These are phyloP conservation scores for Periconia sp. DNA, from an alignment of 2,329 filamentous ascomycete genomes.

Conservation along the genomic window DNA sequence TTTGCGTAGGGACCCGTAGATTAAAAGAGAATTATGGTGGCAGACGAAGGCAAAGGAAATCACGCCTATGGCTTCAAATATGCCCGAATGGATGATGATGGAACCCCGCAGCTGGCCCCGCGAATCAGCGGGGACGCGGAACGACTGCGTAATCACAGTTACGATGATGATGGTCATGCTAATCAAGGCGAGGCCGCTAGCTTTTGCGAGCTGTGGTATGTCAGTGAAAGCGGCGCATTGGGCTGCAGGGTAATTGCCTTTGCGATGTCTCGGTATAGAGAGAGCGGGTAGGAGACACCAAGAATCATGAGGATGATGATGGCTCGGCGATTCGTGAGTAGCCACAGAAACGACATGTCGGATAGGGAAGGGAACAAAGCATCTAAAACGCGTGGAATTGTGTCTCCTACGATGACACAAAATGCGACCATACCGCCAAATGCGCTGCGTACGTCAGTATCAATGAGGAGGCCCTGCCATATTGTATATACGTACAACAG, in stretches of 20 bases:
- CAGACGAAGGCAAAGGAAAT: slow-evolving; percentile 89
- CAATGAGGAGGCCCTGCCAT: neutral
- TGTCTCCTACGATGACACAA: slow-evolving; percentile 95
- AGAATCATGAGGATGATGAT: slow-evolving; percentile 89
- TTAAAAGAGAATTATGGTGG: slow-evolving; percentile 95
- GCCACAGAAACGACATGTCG: slow-evolving; percentile 76
- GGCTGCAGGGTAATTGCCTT: slow-evolving; percentile 59
- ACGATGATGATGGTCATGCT: slow-evolving; percentile 92
- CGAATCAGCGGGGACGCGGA: slow-evolving; percentile 72
- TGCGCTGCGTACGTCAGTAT: slow-evolving; percentile 59
- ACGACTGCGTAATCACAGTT: slow-evolving; percentile 85
- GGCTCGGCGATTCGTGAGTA: slow-evolving; percentile 80
- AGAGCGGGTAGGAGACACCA: slow-evolving; percentile 87
- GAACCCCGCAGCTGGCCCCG: slow-evolving; percentile 74
- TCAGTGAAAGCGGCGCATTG: slow-evolving; percentile 36
- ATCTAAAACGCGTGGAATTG: slow-evolving; percentile 86
- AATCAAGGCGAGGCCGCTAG: slow-evolving; percentile 87
- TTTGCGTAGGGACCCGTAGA: slow-evolving; percentile 92
- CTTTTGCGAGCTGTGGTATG: slow-evolving; percentile 79
- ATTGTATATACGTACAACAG: slow-evolving; percentile 70
- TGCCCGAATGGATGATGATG: slow-evolving; percentile 80
- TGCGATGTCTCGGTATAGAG: slow-evolving; percentile 93
- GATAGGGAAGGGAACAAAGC: slow-evolving; percentile 80
- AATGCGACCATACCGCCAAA: slow-evolving; percentile 99
- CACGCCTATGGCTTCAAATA: slow-evolving; percentile 95